Evolutionary conservation across 2,329 filamentous ascomycete species (phyloP), one percentile per base, ranked within the genome.

Genomic region (Aspergillus flavus): DNA sequence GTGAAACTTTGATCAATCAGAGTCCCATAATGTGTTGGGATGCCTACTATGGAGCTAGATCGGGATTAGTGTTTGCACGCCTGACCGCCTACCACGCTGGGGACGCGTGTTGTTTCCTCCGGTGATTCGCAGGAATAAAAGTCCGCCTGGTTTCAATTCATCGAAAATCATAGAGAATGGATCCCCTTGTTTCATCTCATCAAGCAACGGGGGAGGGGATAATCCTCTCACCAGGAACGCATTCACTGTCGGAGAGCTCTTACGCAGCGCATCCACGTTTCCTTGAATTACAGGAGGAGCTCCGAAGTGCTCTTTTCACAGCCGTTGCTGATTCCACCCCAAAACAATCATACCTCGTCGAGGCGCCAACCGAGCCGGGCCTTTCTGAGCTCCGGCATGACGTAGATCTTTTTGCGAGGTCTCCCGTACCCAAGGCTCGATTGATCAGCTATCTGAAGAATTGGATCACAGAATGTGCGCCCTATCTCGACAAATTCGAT

Each of bases 401-500:
- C 57, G 62, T 5, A 48, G 57, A 2, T 30, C 57, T 6, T 54
- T 71, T 72, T 46, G 69, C 64, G 14, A 68, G 57, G 23, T 68
- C 61, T 3, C 70, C 73, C 14, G 70, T 81, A n/a, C 72, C 77
- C 0, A 73, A 73, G 30, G 72, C 75, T 9, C 69, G 74, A 14
- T 65, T 79, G 23, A 66, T 81, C 23, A 71, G 75, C 30, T 81
- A 80, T 45, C 68, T 83, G 11, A 78, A 81, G 45, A 80, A 84
- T 30, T 86, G 43, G 68, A 69, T 64, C 14, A 61, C 58, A 2
- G 65, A 66, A 53, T 72, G 70, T 14, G 70, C 70, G 0, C 70
- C 69, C 0, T 65, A 82, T 77, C 78, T 87, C 3, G 85, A 87
- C 67, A 86, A 85, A 68, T 85, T 85, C 48, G 84, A 87, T 61